Conservation (phyloP, 1,284 basidiomycete genomes). For the Exobasidium rhododendri region DNA sequence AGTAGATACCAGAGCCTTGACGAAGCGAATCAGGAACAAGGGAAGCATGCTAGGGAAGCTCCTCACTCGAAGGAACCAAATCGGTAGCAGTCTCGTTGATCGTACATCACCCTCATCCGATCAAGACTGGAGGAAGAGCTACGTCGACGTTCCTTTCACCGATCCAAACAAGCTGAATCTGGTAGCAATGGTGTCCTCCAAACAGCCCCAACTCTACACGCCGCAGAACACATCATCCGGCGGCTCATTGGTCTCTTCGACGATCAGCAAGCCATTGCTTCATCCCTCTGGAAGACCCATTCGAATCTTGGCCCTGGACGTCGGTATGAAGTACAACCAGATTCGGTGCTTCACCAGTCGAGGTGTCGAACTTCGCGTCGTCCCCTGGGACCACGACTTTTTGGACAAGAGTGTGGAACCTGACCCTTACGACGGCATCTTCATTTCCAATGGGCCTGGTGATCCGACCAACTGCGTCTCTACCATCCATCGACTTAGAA, state of each 20-base stretch:
- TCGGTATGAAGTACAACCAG: conserved; percentile 99
- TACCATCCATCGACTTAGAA: conserved; percentile 71
- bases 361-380: conserved; percentile 92
- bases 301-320: conserved; percentile 86
- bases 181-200: conserved; percentile 80
- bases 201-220: conserved; percentile 67
- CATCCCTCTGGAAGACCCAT: conserved; percentile 77
- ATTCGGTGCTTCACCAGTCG: conserved; percentile 92
- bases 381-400: conserved; percentile 96
- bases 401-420: conserved; percentile 61
- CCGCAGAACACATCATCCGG: conserved; percentile 52
- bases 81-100: conserved; percentile 32
- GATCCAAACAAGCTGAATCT: conserved; percentile 90
- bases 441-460: conserved; percentile 96
- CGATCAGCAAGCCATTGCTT: conserved; percentile 60
- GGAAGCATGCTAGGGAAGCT: conserved; percentile 73
- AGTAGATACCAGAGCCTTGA: conserved; percentile 92
- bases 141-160: conserved; percentile 73
- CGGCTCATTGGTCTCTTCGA: conserved; percentile 55
- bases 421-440: conserved; percentile 88
- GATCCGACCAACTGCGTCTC: conserved; percentile 73
- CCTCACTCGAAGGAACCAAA: conserved; percentile 46
- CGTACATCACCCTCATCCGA: conserved; percentile 5
- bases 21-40: conserved; percentile 91
- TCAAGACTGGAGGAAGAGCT: conserved; percentile 73